Evolutionary conservation across 352 stramenopile species (phyloP), one percentile per base, ranked within the genome.

Genomic region (Plasmopara muralis): DNA sequence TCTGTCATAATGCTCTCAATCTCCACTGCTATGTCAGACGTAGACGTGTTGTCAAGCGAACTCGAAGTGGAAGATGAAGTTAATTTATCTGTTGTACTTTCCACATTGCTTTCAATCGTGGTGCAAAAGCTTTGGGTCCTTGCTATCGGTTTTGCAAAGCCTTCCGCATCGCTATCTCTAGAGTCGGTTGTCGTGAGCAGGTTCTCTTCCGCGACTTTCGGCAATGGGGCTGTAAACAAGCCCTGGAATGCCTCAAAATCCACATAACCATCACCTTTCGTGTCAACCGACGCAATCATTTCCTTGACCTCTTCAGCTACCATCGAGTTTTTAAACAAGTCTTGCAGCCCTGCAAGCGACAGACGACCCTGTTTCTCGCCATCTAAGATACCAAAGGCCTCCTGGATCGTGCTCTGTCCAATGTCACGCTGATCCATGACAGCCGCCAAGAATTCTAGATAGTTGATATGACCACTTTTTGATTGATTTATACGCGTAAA

Each of bases 361-460:
- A 98, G 78, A n/a, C 76, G 87, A 2, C 88, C 89, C 29, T 78
- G 93, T 42, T 93, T 89, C 66, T 97, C 87, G 40, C 71, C 74
- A 58, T 98, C 90, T 15, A 97, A 64, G 47, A 91, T 70, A 34
- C 87, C 70, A 51, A 96, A 96, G 0, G 87, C 87, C 47, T 97
- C 89, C 37, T 93, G 94, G 57, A 97, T 85, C 3, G 85, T 89
- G 52, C 95, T 93, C 66, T 97, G 88, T 13, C 73, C 76, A 50
- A 93, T 86, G 15, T 87, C 77, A 35, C 85, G 81, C 50, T 93
- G 72, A 59, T 97, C 89, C 60, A 98, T 84, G 6, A 90, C 93
- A 3, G 93, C 95, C 8, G 93, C 95, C 55, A 98, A 80, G 69
- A 98, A 98, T 73, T 98, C 95, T 5, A 96, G 86, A 58, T 97